Percentiles rank a stretch among this genome's conserved stretches.
These are phyloP conservation scores for Alternaria sp. DNA, from an alignment of 2,329 filamentous ascomycete species.

Conservation along the genomic window DNA sequence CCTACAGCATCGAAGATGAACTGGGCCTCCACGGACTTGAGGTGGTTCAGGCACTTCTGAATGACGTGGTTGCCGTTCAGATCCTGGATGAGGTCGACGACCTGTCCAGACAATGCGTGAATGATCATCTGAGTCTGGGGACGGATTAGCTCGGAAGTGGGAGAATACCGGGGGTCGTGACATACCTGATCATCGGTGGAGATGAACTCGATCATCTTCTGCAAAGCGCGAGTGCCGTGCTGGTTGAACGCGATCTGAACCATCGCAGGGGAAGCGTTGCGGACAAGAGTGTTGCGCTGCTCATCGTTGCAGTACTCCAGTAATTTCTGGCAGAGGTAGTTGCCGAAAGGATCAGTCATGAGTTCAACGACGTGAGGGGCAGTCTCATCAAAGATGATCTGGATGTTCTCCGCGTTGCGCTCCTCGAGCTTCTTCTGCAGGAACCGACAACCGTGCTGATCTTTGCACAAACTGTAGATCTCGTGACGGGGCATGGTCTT, in stretches of 20 bases:
- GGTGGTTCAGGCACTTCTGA: conserved; percentile 97
- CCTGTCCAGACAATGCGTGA: conserved; percentile 77
- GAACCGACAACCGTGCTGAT: conserved; percentile 96
- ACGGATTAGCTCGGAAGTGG: conserved; percentile 13
- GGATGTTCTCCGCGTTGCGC: conserved; percentile 78
- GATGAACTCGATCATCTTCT: conserved; percentile 99
- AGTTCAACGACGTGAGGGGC: conserved; percentile 93
- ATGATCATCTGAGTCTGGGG: conserved; percentile 78
- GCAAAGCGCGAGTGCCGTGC: conserved; percentile 92
- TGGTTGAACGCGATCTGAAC: conserved; percentile 95
- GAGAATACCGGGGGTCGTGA: conserved; percentile 9
- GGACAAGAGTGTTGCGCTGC: conserved; percentile 89
- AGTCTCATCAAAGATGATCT: conserved; percentile 94
- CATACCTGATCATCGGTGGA: conserved; percentile 75
- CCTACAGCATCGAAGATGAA: conserved; percentile 98
- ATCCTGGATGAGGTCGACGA: conserved; percentile 95
- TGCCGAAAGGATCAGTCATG: conserved; percentile 98
- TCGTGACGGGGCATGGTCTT: conserved; percentile 77
- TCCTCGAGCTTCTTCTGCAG: conserved; percentile 97
- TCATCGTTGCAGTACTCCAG: conserved; percentile 95
- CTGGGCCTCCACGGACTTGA: conserved; percentile 80
- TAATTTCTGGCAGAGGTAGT: conserved; percentile 98
- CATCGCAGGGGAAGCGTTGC: conserved; percentile 86
- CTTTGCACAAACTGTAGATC: conserved; percentile 92
- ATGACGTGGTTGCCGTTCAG: conserved; percentile 99